Evolutionary conservation across 1,284 basidiomycete genomes (phyloP).

Genomic region (Cerioporus squamosus): DNA sequence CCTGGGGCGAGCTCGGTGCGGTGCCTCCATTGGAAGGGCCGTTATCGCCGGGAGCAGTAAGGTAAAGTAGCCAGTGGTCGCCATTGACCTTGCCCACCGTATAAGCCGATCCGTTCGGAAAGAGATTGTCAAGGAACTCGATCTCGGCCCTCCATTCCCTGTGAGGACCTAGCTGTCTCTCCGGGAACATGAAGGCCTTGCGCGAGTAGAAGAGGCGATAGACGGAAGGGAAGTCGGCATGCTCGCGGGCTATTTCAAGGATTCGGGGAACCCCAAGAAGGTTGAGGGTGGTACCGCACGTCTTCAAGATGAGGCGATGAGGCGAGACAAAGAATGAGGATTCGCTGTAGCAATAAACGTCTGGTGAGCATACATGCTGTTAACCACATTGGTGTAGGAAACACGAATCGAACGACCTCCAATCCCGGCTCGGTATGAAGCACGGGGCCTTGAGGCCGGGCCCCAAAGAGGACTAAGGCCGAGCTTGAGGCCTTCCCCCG

Average conservation of each 20-base stretch:
- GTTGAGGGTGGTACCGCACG: constrained; percentile 98
- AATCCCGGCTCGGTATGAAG: no score
- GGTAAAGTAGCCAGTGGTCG: constrained; percentile 98
- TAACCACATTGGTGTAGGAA: no score
- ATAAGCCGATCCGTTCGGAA: constrained; percentile 90
- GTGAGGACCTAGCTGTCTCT: constrained; percentile 93
- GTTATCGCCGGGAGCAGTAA: constrained; percentile 67
- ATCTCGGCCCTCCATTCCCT: constrained; percentile 95
- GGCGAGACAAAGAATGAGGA: constrained; percentile 97
- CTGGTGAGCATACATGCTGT: neutral
- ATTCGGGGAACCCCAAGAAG: constrained; percentile 93
- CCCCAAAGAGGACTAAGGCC: no score
- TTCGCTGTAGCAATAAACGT: constrained; percentile 67
- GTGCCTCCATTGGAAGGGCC: constrained; percentile 21
- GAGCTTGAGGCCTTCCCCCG: no score
- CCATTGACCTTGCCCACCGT: constrained; percentile 98
- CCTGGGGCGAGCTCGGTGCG: constrained; percentile 31
- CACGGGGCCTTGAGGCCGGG: no score
- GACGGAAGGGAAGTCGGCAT: constrained; percentile 77
- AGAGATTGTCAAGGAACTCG: constrained; percentile 88
- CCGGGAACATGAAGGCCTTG: constrained; percentile 99
- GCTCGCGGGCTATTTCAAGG: constrained; percentile 84
- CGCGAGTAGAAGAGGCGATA: constrained; percentile 96
- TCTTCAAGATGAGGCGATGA: constrained; percentile 97
- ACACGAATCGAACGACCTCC: no score